phyloP scores from a whole-genome alignment of 352 stramenopile genomes.

The Globisporangium carolinianum region DNA sequence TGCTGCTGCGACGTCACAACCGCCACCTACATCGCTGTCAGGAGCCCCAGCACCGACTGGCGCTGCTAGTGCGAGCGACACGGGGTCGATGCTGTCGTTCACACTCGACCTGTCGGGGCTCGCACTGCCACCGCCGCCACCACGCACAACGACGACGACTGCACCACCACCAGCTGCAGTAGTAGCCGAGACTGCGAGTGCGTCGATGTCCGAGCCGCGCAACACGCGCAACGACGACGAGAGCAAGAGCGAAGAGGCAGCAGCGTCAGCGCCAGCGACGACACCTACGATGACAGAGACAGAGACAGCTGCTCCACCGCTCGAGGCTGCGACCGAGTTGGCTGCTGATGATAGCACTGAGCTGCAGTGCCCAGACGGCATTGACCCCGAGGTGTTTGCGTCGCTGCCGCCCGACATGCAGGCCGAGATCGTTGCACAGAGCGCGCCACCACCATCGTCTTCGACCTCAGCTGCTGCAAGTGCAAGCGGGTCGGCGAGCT shows the following conservation, averaged over 20 bases:
- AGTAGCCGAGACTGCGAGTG: background rate
- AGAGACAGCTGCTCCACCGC: background rate
- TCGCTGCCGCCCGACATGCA: constrained; percentile 96
- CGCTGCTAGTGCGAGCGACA: background rate
- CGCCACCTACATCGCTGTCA: too few relatives aligned
- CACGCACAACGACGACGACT: background rate
- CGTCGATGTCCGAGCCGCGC: background rate
- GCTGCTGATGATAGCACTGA: constrained; percentile 1
- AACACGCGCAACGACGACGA: constrained; percentile 10
- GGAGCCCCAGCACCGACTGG: background rate
- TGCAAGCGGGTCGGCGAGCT: constrained; percentile 35
- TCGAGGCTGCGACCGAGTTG: too few relatives aligned
- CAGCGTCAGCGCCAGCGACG: background rate
- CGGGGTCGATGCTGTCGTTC: constrained; percentile 67
- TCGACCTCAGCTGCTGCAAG: constrained; percentile 11
- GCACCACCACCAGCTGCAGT: background rate
- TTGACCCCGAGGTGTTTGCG: constrained; percentile 96
- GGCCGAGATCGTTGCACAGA: constrained; percentile 90
- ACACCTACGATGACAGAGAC: background rate
- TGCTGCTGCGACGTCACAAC: constrained; percentile 5
- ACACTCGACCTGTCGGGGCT: constrained; percentile 74
- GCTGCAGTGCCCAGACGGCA: constrained; percentile 87
- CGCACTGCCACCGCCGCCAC: constrained; percentile 13
- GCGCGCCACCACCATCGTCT: constrained; percentile 13
- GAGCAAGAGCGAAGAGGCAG: constrained; percentile 18